Base-by-base conservation (phyloP, 768 basidiomycete genomes). In the Mycena metata region DNA sequence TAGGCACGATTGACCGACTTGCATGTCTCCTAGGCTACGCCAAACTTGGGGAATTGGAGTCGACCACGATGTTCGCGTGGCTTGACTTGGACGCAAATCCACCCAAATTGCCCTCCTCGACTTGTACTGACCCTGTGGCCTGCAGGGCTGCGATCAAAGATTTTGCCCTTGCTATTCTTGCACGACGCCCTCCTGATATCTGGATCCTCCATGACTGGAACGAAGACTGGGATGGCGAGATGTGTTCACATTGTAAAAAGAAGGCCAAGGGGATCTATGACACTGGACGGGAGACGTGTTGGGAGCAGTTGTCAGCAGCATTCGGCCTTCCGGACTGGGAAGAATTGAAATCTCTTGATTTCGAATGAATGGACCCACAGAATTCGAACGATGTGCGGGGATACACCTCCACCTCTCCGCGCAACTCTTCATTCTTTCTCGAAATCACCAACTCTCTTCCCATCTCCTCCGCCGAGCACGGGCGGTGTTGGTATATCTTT, bases 281-380 rank as follows among this genome's bases (percentile, higher is more conserved):
- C n/a, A 23, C 2, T 5, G 51, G 55, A 1, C 39, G 47, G 30
- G 30, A 59, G 35, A 10, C 47, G 24, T 68, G 67, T 41, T 66
- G 64, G 60, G 16, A 62, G 5, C 30, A 62, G 41, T 23, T 66
- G 33, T 60, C 69, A 1, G 42, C 46, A 3, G 39, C 30, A 5
- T 67, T 64, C 26, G 65, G 65, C 2, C 55, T 66, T 0, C 46
- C 64, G 8, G 36, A 41, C 13, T 70, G 64, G 65, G 16, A 60
- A 24, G 33, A 52, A 33, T 43, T 70, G 47, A 43, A 23, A 24
- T 50, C 54, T 16, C 23, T 42, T 23, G 67, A 68, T n/a, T 57
- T 62, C 24, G 60, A 67, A 23, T 67, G 47, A 67, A 39, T 39
- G 39, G 30, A 3, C 30, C 30, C 3, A 30, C 30, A 30, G 30